Percentiles rank a stretch among this genome's conserved stretches.
phyloP scores from a whole-genome alignment of 164 flowering plant genomes.

The Piper longum region DNA sequence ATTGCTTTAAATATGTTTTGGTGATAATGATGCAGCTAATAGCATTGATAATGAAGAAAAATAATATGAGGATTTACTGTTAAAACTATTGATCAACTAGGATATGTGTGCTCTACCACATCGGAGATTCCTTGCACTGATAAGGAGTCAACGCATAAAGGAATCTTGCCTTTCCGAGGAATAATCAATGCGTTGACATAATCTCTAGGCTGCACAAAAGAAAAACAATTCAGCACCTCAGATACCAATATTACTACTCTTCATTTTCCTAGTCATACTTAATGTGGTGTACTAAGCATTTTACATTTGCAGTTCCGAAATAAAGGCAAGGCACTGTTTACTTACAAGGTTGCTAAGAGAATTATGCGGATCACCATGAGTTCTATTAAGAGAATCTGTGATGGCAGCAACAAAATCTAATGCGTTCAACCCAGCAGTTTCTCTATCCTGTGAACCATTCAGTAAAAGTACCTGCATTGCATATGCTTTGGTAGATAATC shows the following conservation, averaged over 20 bases:
- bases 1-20: too few species aligned
- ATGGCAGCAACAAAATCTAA: constrained; percentile 86
- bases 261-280: not conserved
- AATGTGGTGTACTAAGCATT: not conserved
- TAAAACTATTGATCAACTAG: too few species aligned
- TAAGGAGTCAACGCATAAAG: constrained; percentile 40
- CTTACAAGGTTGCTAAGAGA: constrained; percentile 59
- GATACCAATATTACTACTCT: too few species aligned
- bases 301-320: not conserved
- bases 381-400: constrained; percentile 82
- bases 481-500: not conserved
- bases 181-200: constrained; percentile 76
- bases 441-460: constrained; percentile 83
- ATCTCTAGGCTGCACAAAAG: constrained; percentile 49
- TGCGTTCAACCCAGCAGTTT: constrained; percentile 68
- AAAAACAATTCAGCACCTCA: not conserved
- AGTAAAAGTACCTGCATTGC: constrained; percentile 60
- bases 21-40: too few species aligned
- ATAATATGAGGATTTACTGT: too few species aligned
- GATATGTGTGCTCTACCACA: constrained; percentile 34
- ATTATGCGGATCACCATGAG: constrained; percentile 55
- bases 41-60: too few species aligned
- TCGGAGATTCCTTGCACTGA: constrained; percentile 54
- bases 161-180: constrained; percentile 65
- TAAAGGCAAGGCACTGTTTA: not conserved